Conservation (phyloP, 305 asterid species). For the Ajuga reptans region DNA sequence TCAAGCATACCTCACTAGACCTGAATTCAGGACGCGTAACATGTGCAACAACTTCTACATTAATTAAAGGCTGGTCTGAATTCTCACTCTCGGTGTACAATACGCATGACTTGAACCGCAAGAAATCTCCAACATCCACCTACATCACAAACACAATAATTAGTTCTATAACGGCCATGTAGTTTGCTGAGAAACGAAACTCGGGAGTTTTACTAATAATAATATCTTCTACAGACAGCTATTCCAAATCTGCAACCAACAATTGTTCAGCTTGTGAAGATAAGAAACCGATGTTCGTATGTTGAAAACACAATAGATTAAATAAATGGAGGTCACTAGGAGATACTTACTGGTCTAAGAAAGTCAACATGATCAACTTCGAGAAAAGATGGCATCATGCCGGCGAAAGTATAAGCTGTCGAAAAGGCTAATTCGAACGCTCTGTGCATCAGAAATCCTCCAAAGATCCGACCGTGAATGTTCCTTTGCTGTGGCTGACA, state of each 20-base stretch:
- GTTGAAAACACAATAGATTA: neutral
- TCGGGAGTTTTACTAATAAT: neutral
- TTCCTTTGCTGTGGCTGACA: constrained; percentile 93
- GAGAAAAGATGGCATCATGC: constrained; percentile 79
- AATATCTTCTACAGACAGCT: neutral
- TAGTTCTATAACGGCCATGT: neutral
- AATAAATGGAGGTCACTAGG: neutral
- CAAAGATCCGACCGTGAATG: constrained; percentile 82
- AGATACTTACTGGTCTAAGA: constrained; percentile 63
- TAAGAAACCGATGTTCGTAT: neutral
- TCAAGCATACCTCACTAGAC: constrained; percentile 69
- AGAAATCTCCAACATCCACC: constrained; percentile 98
- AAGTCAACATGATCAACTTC: constrained; percentile 91
- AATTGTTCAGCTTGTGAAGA: neutral
- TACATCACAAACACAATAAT: constrained; percentile 25
- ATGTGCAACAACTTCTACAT: constrained; percentile 85
- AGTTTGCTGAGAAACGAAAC: neutral
- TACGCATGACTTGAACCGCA: constrained; percentile 80
- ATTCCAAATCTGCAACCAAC: neutral
- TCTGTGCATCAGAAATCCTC: constrained; percentile 81
- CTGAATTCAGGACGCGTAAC: constrained; percentile 87
- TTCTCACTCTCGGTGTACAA: constrained; percentile 66
- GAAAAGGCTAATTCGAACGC: constrained; percentile 84
- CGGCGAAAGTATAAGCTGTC: constrained; percentile 79
- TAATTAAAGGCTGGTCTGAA: constrained; percentile 65